Base-by-base conservation (phyloP, 345 rosid species). In the Heritiera fomes region DNA sequence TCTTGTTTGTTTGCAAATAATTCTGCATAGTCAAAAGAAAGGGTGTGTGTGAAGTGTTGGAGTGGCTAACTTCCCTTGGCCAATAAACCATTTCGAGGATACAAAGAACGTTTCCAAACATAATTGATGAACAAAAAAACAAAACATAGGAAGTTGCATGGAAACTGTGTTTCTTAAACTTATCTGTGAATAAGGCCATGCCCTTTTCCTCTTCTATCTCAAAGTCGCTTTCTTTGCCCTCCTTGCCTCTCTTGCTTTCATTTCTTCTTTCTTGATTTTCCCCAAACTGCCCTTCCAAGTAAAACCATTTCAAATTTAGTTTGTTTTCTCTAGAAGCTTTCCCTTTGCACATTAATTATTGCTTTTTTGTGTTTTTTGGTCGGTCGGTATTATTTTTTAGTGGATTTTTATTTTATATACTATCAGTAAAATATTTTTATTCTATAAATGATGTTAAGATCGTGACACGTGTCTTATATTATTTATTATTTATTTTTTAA, bases 151-250 rank as follows among this genome's bases (percentile, higher is more conserved):
- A 73, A 73, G 76, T 11, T 73, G 76, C 76, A 56, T 73, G 50
- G 76, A 73, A 73, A n/a, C 76, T 73, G 64, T 7, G 76, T 18
- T 73, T n/a, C 7, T 73, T 73, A 28, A 23, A 73, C 32, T 55
- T 55, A 38, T 38, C 7, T n/a, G 64, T 73, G 76, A 73, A 56
- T 56, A 40, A 6, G 14, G 6, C 64, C 50, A 11, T 6, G 6
- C 2, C 32, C 64, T 3, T 8, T 49, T 12, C 0, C 63, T 0
- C 13, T 9, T 9, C 38, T 3, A 58, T 50, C 55, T 50, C 18
- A 3, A 13, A 3, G 18, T 50, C 55, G 13, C 14, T 50, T 50
- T 50, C 55, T 12, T 3, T 1, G 14, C 55, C 23, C 20, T 18
- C 46, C 45, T 41, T 65, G 50, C 9, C 71, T 41, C 46, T 53